Percentiles rank a stretch among this genome's conserved stretches.
phyloP scores from a whole-genome alignment of 257 asterid species.

The Primulina tabacum region DNA sequence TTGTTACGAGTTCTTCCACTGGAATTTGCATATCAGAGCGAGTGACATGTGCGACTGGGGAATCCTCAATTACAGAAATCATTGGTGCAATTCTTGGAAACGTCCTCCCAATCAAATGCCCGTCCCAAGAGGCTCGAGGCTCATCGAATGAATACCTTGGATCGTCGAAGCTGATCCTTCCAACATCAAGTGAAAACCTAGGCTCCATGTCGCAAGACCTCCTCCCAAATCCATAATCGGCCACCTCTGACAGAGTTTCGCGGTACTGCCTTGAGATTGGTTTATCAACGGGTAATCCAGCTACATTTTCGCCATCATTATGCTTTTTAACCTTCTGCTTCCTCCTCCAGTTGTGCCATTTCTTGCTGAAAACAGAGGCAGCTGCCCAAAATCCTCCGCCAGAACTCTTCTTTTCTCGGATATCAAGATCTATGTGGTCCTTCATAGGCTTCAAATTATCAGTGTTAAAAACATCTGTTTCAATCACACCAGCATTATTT shows the following conservation, averaged over 20 bases:
- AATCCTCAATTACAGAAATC: constrained; percentile 76
- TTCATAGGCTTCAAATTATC: background rate
- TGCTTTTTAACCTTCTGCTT: constrained; percentile 77
- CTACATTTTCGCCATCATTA: constrained; percentile 38
- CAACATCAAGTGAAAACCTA: constrained; percentile 79
- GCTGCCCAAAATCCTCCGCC: constrained; percentile 82
- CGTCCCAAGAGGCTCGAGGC: constrained; percentile 93
- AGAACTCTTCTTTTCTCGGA: constrained; percentile 21
- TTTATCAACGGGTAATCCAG: constrained; percentile 67
- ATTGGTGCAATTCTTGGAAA: constrained; percentile 65
- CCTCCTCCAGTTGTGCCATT: constrained; percentile 85
- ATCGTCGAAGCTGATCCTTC: constrained; percentile 75
- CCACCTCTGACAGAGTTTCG: constrained; percentile 81
- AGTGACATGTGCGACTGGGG: constrained; percentile 42
- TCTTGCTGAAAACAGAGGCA: constrained; percentile 83
- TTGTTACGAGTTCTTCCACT: constrained; percentile 43
- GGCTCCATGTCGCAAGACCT: constrained; percentile 86
- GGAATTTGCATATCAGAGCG: constrained; percentile 68
- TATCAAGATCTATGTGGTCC: background rate
- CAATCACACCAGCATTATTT: background rate
- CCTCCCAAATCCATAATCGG: constrained; percentile 83
- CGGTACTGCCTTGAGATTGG: constrained; percentile 64
- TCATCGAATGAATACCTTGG: constrained; percentile 77
- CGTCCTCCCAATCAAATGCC: constrained; percentile 57
- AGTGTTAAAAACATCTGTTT: background rate